Evolutionary conservation across 2,329 filamentous ascomycete species (phyloP).

Genomic region (Cladophialophora psammophila): DNA sequence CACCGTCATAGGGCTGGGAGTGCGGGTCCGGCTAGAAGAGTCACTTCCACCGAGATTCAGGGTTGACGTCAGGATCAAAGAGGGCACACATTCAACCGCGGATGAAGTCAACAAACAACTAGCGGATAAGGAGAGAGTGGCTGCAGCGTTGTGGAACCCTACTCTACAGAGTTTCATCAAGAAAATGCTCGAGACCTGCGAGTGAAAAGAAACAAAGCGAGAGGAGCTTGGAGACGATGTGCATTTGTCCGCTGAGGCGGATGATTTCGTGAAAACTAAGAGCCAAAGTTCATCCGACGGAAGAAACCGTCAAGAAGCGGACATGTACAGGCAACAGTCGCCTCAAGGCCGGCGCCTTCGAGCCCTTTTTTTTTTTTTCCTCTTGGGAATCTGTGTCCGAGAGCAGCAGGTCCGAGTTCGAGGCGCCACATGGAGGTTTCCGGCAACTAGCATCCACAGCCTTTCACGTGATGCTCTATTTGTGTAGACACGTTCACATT

Average conservation of each 20-base stretch:
- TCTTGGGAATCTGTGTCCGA: too few relatives aligned
- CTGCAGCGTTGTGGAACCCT: constrained; percentile 91
- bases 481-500: background rate
- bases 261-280: background rate
- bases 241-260: background rate
- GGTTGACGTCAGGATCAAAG: constrained; percentile 91
- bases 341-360: background rate
- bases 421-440: background rate
- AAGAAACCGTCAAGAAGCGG: background rate
- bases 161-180: constrained; percentile 85
- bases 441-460: background rate
- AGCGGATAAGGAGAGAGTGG: constrained; percentile 94
- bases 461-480: background rate
- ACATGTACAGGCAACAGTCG: background rate
- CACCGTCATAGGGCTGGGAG: constrained; percentile 92
- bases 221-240: background rate
- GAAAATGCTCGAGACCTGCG: constrained; percentile 91
- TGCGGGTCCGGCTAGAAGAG: constrained; percentile 89
- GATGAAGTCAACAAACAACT: constrained; percentile 98
- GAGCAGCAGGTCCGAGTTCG: too few relatives aligned
- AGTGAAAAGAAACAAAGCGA: constrained; percentile 50
- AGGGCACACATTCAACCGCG: constrained; percentile 92
- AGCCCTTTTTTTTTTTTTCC: too few relatives aligned
- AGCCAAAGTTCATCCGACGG: background rate
- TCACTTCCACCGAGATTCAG: constrained; percentile 89